Base-by-base conservation (phyloP, 371 early-diverging fungal species). In the Mucor irregularis region DNA sequence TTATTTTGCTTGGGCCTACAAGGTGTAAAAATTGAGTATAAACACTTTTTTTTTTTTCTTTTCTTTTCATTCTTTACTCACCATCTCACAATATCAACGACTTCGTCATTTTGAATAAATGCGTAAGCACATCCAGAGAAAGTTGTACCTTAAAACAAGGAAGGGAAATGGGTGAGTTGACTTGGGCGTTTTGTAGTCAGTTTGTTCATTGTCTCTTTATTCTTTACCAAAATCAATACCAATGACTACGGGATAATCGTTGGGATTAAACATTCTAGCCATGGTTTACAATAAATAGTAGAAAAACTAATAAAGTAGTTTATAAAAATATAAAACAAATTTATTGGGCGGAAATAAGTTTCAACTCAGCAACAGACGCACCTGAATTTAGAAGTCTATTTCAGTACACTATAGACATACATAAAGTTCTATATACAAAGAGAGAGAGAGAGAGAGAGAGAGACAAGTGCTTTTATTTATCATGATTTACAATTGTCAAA, bases 61-160 rank as follows among this genome's bases (percentile, higher is more conserved):
- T 5, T 35, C 4, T 48, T 22, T 17, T 17, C 10, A 9, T 33
- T 25, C n/a, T 25, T 25, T 22, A n/a, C 38, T 51, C 81, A 81
- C 82, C 82, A 81, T 53, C 74, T 71, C 22, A 78, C 77, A 63
- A 84, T 73, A 61, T 84, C 84, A 19, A 80, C 73, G 17, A 84
- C 82, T 50, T 84, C 82, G 34, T 81, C 81, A 66, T 81, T 84
- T 48, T 74, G 78, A 45, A 67, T 64, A 61, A 73, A 74, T 26
- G 75, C 73, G 49, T 78, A 74, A 10, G 75, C 73, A 48, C 75
- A 78, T 17, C 75, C 75, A 24, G 73, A 74, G 48, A 71, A 78
- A 2, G 78, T 78, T 39, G 75, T 78, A 64, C 78, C 78, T 76
- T 14, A 46, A 46, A 61, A 66, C 22, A 54, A 31, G 8, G 21